Conservation (phyloP, 1,139 yeast species). For the Blastobotrys ciferrii region DNA sequence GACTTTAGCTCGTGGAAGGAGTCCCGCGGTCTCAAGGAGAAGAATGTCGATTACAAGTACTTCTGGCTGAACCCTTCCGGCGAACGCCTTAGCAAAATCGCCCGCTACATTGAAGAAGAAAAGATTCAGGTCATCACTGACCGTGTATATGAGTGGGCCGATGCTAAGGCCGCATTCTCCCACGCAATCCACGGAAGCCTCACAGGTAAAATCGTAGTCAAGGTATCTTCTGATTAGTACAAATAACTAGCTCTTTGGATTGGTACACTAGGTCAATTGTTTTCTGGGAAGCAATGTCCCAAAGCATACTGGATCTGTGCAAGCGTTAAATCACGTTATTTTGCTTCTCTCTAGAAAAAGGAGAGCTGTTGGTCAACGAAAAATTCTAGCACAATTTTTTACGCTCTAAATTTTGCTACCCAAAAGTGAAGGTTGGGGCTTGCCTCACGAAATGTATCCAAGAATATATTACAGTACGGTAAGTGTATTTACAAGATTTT, state of each 20-base stretch:
- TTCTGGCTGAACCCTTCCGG: constrained; percentile 9
- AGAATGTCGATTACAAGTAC: constrained; percentile 10
- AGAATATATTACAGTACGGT: neutral
- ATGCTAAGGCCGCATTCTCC: constrained; percentile 12
- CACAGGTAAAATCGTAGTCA: constrained; percentile 15
- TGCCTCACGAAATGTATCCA: too few species aligned
- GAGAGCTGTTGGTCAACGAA: too few species aligned
- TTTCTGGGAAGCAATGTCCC: too few species aligned
- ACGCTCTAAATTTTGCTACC: too few species aligned
- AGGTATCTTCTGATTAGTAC: neutral
- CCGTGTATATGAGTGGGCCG: constrained; percentile 13
- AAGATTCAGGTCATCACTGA: constrained; percentile 14
- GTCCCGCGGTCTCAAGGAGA: neutral
- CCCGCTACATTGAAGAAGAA: constrained; percentile 14
- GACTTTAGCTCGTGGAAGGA: constrained; percentile 5
- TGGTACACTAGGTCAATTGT: neutral
- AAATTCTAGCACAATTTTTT: too few species aligned
- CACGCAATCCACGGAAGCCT: constrained; percentile 8
- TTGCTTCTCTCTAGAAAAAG: too few species aligned
- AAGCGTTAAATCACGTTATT: too few species aligned
- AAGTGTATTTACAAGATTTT: constrained; percentile 10
- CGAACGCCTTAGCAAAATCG: neutral
- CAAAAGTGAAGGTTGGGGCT: too few species aligned
- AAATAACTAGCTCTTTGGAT: neutral
- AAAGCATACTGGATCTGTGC: neutral